Evolutionary conservation across 1,139 yeast species (phyloP).

Genomic region (Fermentozyma sake): DNA sequence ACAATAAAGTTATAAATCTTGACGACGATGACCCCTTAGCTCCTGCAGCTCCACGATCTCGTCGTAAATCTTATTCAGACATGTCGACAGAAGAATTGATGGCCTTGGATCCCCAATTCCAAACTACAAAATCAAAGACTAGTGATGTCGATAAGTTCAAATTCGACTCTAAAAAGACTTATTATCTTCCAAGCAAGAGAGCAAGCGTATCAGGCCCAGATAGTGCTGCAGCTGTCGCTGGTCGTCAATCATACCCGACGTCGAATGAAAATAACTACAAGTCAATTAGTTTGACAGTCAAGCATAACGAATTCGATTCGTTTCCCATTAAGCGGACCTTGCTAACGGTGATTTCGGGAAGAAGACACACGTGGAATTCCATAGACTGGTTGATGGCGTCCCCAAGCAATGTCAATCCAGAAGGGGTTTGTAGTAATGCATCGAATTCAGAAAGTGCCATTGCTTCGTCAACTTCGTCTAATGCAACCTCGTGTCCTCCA

Average conservation of each 20-base stretch:
- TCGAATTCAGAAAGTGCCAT: too few relatives aligned
- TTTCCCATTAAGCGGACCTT: conserved; percentile 25
- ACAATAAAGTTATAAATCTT: conserved; percentile 1
- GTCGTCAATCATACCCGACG: conserved; percentile 2
- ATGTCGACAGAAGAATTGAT: conserved; percentile 64
- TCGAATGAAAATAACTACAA: conserved; percentile 37
- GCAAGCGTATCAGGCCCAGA: conserved; percentile 5
- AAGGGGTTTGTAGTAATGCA: too few relatives aligned
- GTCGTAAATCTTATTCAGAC: conserved; percentile 55
- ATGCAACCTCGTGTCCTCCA: conserved; percentile 2
- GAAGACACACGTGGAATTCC: conserved; percentile 45
- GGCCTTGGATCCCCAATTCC: conserved; percentile 55
- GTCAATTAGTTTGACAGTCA: conserved; percentile 35
- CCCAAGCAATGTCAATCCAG: too few relatives aligned
- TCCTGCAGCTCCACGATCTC: conserved; percentile 9
- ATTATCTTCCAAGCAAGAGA: conserved; percentile 26
- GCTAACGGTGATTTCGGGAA: conserved; percentile 35
- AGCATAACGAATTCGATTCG: conserved; percentile 28
- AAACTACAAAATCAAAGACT: conserved; percentile 26
- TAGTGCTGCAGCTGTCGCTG: conserved; percentile 7
- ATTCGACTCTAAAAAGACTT: conserved; percentile 37
- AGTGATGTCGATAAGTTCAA: conserved; percentile 35
- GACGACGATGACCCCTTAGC: conserved; percentile 3
- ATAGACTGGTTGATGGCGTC: conserved; percentile 33
- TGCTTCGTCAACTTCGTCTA: neutral